Percentiles rank a stretch among this genome's conserved stretches.
Conservation (phyloP, 305 asterid genomes). For the Striga hermonthica region DNA sequence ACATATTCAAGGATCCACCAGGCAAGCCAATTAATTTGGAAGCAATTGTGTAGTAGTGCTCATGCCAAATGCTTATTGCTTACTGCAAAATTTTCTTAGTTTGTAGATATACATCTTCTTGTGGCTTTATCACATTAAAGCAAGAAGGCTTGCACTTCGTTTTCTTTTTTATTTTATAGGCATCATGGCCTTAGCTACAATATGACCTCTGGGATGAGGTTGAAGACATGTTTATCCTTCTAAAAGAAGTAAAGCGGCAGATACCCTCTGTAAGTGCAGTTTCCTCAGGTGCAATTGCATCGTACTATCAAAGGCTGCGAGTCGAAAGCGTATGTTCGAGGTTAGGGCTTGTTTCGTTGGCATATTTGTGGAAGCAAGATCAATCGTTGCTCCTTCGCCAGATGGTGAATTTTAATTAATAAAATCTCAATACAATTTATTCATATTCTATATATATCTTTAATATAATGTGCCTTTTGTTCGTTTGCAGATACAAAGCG, state of each 20-base stretch:
- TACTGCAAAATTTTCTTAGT: not conserved
- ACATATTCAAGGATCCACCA: conserved; percentile 83
- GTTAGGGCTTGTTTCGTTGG: conserved; percentile 86
- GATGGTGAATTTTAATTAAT: conserved; percentile 52
- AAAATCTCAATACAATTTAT: conserved; percentile 9
- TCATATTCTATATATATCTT: conserved; percentile 23
- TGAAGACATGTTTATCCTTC: conserved; percentile 86
- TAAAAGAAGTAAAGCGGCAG: conserved; percentile 75
- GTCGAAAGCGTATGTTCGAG: conserved; percentile 94
- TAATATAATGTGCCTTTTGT: conserved; percentile 13
- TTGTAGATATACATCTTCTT: conserved; percentile 13
- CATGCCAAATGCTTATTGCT: conserved; percentile 1
- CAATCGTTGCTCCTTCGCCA: conserved; percentile 74
- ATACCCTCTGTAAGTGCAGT: conserved; percentile 83
- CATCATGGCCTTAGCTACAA: conserved; percentile 73
- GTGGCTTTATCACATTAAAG: not conserved
- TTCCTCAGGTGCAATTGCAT: conserved; percentile 94
- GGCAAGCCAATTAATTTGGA: conserved; percentile 48
- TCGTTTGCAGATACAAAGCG: conserved; percentile 59
- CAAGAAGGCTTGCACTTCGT: not conserved
- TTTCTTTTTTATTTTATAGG: conserved; percentile 44
- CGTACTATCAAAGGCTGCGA: conserved; percentile 92
- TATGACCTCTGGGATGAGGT: conserved; percentile 96
- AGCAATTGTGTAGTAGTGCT: conserved; percentile 11
- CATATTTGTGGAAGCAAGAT: conserved; percentile 92